Evolutionary conservation across 2,329 filamentous ascomycete species (phyloP), one percentile per base, ranked within the genome.

Genomic region (Aspergillus puulaauensis): DNA sequence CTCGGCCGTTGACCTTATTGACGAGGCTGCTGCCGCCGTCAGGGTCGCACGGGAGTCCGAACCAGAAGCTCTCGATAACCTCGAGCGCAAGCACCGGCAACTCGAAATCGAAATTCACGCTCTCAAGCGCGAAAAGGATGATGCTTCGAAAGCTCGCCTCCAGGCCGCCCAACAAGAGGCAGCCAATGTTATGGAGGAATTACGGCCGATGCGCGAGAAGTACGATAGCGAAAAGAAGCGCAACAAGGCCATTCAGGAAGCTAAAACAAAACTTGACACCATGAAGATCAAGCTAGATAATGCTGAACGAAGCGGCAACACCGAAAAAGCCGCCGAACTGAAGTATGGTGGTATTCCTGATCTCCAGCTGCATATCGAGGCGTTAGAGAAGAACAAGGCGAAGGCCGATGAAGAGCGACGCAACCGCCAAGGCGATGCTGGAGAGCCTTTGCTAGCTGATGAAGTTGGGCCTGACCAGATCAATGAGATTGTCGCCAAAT

Each of bases 311-410:
- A 85, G 87, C 61, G 87, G 91, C 54, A 91, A 98, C 71, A 87
- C 95, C 62, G 84, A 86, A 64, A 92, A 90, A 44, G 95, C 93
- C 58, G 96, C 95, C 48, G 95, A 99, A 76, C 84, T 99, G 62
- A 90, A 96, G 74, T 98, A 98, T 80, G 96, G 96, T 71, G 95
- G 93, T 60, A 98, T 99, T 64, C 95, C 95, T 0, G 93, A 98
- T 71, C 90, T 96, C 65, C 87, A 95, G 72, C 76, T 82, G 27
- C 83, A 87, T 61, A 99, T 99, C 75, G 86, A 88, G 70, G 79
- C 85, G 59, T 85, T 98, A 9, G 95, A 99, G 77, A 81, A 81
- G 51, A 89, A 93, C 62, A 93, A 96, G 75, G 85, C 85, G 15
- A 85, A 84, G 48, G 89, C 90, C 3, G 95, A 98, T 72, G 88